Evolutionary conservation across 257 asterid genomes (phyloP), one percentile per base, ranked within the genome.

Genomic region (Eucommia ulmoides): DNA sequence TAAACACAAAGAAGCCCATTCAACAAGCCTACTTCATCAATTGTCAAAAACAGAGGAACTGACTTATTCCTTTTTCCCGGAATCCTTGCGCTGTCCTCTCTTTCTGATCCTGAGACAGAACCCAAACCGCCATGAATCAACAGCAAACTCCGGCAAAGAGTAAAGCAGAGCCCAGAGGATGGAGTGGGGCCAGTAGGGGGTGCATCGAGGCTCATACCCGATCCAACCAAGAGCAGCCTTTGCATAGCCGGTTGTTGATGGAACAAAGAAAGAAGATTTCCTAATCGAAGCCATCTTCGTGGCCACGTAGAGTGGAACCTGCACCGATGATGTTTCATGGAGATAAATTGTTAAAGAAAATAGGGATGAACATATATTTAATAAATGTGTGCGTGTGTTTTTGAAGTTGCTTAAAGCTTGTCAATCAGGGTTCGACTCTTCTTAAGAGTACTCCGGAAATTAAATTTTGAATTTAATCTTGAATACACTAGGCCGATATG

Each of bases 281-380:
- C 22, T 75, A 72, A 91, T 91, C 2, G 99, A 91, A 19, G 99
- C 93, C 99, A 86, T 91, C 58, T 86, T 91, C 10, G 99, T 86
- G 10, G 96, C 99, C 41, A 91, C 96, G 15, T 86, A 91, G 48
- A 91, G 56, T 1, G 99, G 98, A 22, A 89, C 94, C 98, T 89
- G 51, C 53, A 58, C n/a, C n/a, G n/a, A n/a, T n/a, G n/a, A n/a
- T n/a, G n/a, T n/a, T n/a, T n/a, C n/a, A n/a, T n/a, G n/a, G n/a
- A n/a, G n/a, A n/a, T n/a, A n/a, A n/a, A n/a, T n/a, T n/a, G n/a
- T n/a, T n/a, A n/a, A n/a, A n/a, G n/a, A n/a, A n/a, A n/a, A n/a
- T n/a, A n/a, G n/a, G n/a, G n/a, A n/a, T n/a, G n/a, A n/a, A n/a
- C n/a, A n/a, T n/a, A n/a, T n/a, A n/a, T n/a, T n/a, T n/a, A n/a